A percentile compares a stretch with the other conserved stretches of the same genome.
phyloP scores from a whole-genome alignment of 257 asterid species.

The Mentha longifolia region DNA sequence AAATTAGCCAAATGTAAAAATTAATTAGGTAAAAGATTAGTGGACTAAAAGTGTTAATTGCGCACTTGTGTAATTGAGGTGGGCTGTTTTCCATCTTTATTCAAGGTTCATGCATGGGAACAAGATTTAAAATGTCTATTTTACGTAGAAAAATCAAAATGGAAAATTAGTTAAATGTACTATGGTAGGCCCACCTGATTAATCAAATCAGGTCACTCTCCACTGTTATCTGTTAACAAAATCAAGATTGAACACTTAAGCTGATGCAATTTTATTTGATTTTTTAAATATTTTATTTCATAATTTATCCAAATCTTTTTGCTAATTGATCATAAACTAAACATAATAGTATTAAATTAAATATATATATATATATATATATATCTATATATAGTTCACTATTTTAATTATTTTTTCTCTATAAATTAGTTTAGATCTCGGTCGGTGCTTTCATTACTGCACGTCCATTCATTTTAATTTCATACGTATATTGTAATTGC shows the following conservation, averaged over 20 bases:
- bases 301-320: no score
- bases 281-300: no score
- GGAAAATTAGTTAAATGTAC: neutral
- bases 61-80: slow-evolving; percentile 20
- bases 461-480: no score
- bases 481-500: no score
- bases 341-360: no score
- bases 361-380: no score
- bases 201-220: neutral
- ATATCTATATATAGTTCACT: no score
- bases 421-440: no score
- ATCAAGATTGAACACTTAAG: slow-evolving; percentile 2
- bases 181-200: neutral
- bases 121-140: neutral
- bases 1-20: neutral
- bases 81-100: slow-evolving; percentile 10
- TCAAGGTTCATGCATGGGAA: slow-evolving; percentile 24
- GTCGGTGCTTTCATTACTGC: no score
- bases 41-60: slow-evolving; percentile 15
- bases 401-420: no score
- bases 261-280: neutral
- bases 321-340: no score
- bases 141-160: slow-evolving; percentile 13
- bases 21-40: neutral
- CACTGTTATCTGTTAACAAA: neutral